Percentiles rank a stretch among this genome's conserved stretches.
Evolutionary conservation across 495 filamentous ascomycete species (phyloP).

Genomic region (Articulospora tetracladia): DNA sequence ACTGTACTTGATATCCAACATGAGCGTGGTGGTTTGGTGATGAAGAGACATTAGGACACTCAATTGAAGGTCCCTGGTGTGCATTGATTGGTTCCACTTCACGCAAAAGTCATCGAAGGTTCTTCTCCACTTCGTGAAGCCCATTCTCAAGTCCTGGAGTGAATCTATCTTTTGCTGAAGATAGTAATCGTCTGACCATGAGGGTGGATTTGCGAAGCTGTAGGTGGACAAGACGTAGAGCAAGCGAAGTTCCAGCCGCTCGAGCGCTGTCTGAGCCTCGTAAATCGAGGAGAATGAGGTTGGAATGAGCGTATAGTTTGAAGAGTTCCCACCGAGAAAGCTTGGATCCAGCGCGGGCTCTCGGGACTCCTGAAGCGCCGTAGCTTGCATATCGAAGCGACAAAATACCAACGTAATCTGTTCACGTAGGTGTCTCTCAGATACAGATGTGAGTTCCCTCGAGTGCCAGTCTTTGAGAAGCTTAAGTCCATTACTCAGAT

Average conservation of each 20-base stretch:
- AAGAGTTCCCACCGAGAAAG: neutral
- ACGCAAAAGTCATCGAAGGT: conserved; percentile 4
- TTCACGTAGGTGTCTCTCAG: neutral
- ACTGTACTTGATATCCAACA: conserved; percentile 9
- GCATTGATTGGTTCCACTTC: neutral
- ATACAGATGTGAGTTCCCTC: neutral
- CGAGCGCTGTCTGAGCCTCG: conserved; percentile 4
- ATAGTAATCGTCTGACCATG: neutral
- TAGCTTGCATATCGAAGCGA: conserved; percentile 27
- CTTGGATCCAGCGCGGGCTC: neutral
- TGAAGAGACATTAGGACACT: conserved; percentile 7
- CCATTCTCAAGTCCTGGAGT: neutral
- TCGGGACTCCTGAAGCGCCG: conserved; percentile 17
- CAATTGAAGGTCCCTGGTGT: conserved; percentile 3
- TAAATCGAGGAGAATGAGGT: neutral
- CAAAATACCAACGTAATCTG: conserved; percentile 22
- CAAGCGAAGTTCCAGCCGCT: conserved; percentile 5
- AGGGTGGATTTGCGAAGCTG: neutral
- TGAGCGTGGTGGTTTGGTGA: neutral
- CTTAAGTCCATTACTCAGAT: conserved; percentile 42
- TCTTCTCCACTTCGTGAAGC: conserved; percentile 6
- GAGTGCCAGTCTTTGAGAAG: conserved; percentile 24
- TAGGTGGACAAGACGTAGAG: conserved; percentile 10
- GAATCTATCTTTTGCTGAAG: neutral
- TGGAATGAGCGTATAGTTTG: neutral